Conservation (phyloP, 1,284 basidiomycete genomes). For the Cutaneotrichosporon dermatis region DNA sequence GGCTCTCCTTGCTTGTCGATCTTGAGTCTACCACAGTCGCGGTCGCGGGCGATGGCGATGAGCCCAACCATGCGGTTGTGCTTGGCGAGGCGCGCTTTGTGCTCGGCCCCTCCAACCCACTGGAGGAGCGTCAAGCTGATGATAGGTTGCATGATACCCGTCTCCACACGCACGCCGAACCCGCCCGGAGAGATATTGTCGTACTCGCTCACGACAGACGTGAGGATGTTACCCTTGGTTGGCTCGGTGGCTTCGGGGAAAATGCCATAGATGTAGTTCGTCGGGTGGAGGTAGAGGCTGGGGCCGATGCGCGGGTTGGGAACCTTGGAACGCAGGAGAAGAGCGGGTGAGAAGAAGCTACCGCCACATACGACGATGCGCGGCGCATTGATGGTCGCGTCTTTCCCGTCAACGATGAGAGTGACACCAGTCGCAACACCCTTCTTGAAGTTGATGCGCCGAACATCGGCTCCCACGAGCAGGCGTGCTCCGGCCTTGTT, state of each 20-base stretch:
- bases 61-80: slow-evolving; percentile 25
- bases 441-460: slow-evolving; percentile 45
- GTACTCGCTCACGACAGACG: slow-evolving; percentile 45
- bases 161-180: slow-evolving; percentile 52
- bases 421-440: slow-evolving; percentile 29
- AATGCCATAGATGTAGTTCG: slow-evolving; percentile 47
- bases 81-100: slow-evolving; percentile 45
- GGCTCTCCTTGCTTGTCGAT: slow-evolving; percentile 45
- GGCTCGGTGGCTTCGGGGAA: slow-evolving; percentile 49
- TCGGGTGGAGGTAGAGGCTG: slow-evolving; percentile 52
- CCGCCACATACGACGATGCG: slow-evolving; percentile 49
- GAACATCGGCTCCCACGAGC: slow-evolving; percentile 28
- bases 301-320: slow-evolving; percentile 51
- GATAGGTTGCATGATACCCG: slow-evolving; percentile 48
- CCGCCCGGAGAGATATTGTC: slow-evolving; percentile 41
- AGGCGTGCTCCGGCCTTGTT: slow-evolving; percentile 16
- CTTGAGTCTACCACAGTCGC: slow-evolving; percentile 38
- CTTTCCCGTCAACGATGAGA: slow-evolving; percentile 24
- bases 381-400: slow-evolving; percentile 37
- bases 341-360: slow-evolving; percentile 49
- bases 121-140: slow-evolving; percentile 41
- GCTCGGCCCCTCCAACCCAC: slow-evolving; percentile 41
- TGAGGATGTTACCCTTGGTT: slow-evolving; percentile 52
- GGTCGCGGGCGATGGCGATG: slow-evolving; percentile 30
- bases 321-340: slow-evolving; percentile 50